Base-by-base conservation (phyloP, 2,329 filamentous ascomycete genomes). In the Clarireedia sp. region DNA sequence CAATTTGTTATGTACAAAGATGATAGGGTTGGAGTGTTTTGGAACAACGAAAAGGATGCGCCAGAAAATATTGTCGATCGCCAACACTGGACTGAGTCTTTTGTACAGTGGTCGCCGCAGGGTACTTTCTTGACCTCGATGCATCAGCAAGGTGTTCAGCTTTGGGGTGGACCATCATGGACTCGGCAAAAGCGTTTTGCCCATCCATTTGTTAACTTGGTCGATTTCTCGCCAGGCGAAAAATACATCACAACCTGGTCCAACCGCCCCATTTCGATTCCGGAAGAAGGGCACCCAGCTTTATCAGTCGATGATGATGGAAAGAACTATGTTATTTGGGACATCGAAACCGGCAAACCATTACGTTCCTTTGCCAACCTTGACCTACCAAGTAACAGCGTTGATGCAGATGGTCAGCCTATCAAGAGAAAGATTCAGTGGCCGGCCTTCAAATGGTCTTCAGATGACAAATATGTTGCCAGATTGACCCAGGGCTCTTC, bases 291-390 rank as follows among this genome's bases (percentile, higher is more conserved):
- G 62, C 87, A 95, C 71, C 86, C 88, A 2, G 77, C 87, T n/a
- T 79, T 96, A 50, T 85, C 89, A 3, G 78, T 90, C 58, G 94
- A 97, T 67, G 94, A 99, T 68, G 92, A 99, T 66, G 94, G 94
- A 72, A 97, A 97, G 80, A 96, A 97, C 80, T 97, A 97, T 73
- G 87, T 99, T 68, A 91, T 99, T 68, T 99, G 94, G 94, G 92
- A 97, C 68, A 86, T 97, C 60, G 87, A 89, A 51, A 94, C 92
- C 9, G 85, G 83, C 66, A 88, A 92, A 71, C 90, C 92, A 55
- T 80, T 99, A 50, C 88, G 94, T 61, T 97, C 94, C 0, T 99
- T 99, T 69, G 85, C 89, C 60, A 95, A 92, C 64, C 81, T 96
- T 61, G 94, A 99, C 63, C 75, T 89, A 14, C 83, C 88, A 29